These are phyloP conservation scores for Dioscorea dumetorum DNA, from an alignment of 106 monocot species.

Conservation along the genomic window DNA sequence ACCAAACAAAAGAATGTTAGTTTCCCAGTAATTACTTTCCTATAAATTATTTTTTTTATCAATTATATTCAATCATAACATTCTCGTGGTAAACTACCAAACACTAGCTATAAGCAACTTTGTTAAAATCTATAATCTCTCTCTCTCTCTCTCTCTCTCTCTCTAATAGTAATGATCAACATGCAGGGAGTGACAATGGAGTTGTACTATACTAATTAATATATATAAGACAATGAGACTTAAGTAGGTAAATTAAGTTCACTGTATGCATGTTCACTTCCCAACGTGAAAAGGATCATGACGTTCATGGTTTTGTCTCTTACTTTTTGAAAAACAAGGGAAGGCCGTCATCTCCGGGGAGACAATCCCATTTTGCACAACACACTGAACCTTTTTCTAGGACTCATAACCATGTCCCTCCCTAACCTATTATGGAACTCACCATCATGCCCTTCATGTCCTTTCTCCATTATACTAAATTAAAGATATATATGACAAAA, in stretches of 20 bases:
- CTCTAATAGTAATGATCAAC: neutral
- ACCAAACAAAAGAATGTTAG: no score
- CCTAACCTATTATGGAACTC: neutral
- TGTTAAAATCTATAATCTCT: no score
- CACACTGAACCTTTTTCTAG: neutral
- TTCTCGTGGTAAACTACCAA: no score
- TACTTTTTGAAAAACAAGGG: neutral
- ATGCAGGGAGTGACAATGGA: neutral
- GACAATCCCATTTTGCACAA: neutral
- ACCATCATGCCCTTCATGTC: neutral
- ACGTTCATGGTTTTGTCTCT: neutral
- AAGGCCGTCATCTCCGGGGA: slow-evolving; percentile 2
- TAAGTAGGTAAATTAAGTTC: neutral
- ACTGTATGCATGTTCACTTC: neutral
- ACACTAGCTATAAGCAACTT: no score
- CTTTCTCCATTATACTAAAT: neutral
- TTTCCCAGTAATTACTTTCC: no score
- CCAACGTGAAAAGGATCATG: neutral
- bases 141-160: no score
- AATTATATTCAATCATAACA: no score
- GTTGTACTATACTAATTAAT: neutral
- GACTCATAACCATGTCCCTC: neutral
- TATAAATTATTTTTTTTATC: no score
- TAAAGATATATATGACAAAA: neutral
- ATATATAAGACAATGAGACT: neutral